Conservation (phyloP, 2,329 filamentous ascomycete genomes). For the Bimuria novae-zelandiae region DNA sequence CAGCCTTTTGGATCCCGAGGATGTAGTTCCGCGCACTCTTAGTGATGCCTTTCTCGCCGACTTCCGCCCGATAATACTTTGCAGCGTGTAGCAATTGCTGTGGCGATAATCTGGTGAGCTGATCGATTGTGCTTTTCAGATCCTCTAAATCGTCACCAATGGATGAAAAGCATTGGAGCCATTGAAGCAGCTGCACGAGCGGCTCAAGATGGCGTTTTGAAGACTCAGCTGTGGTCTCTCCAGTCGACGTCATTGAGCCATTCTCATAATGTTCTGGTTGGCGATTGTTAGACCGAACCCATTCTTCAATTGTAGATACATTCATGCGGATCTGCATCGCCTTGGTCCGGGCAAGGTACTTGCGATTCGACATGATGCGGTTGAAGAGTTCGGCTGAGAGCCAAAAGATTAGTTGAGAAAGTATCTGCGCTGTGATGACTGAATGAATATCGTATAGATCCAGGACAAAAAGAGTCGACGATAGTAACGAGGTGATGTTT, state of each 20-base stretch:
- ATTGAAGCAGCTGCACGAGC: constrained; percentile 91
- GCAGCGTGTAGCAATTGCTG: constrained; percentile 91
- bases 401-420: constrained; percentile 95
- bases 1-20: constrained; percentile 76
- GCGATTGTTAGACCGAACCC: constrained; percentile 90
- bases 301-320: constrained; percentile 91
- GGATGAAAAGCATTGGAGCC: constrained; percentile 97
- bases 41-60: constrained; percentile 88
- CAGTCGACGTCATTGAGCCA: constrained; percentile 81
- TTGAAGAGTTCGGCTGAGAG: constrained; percentile 96
- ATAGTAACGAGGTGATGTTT: constrained; percentile 93
- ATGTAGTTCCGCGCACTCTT: constrained; percentile 90
- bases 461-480: constrained; percentile 93
- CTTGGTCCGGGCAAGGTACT: constrained; percentile 93
- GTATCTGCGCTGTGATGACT: constrained; percentile 88
- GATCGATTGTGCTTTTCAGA: constrained; percentile 84
- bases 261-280: constrained; percentile 95
- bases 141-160: constrained; percentile 88
- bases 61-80: constrained; percentile 90
- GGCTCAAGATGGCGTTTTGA: constrained; percentile 84
- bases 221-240: constrained; percentile 85
- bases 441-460: constrained; percentile 99
- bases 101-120: constrained; percentile 80
- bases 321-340: constrained; percentile 99
- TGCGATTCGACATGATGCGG: constrained; percentile 92